Conservation (phyloP, 768 basidiomycete genomes). For the Termitomyces heimii region DNA sequence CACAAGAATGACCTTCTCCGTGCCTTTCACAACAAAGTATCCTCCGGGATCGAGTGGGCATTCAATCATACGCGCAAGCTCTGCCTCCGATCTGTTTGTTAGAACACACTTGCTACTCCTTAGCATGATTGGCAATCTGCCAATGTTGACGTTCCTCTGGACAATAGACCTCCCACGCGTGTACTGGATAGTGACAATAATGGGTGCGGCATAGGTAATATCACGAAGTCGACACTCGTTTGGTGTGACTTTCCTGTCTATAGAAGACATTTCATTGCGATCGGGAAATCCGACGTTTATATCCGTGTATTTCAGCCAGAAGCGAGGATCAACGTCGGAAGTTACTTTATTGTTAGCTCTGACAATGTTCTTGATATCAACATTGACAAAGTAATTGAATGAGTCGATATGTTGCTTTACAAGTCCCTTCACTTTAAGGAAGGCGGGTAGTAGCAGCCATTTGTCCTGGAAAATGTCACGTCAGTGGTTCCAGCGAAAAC, state of each 20-base stretch:
- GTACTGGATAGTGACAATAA: slow-evolving; percentile 92
- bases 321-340: slow-evolving; percentile 93
- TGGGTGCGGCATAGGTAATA: slow-evolving; percentile 89
- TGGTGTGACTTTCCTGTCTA: slow-evolving; percentile 84
- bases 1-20: slow-evolving; percentile 98
- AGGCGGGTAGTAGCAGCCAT: slow-evolving; percentile 96
- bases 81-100: slow-evolving; percentile 65
- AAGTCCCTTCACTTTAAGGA: slow-evolving; percentile 94
- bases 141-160: slow-evolving; percentile 82
- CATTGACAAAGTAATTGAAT: slow-evolving; percentile 98
- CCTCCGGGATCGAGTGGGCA: slow-evolving; percentile 99
- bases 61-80: slow-evolving; percentile 92
- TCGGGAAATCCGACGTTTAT: slow-evolving; percentile 91
- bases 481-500: neutral
- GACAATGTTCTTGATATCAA: slow-evolving; percentile 95
- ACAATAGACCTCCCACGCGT: slow-evolving; percentile 89
- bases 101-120: slow-evolving; percentile 93
- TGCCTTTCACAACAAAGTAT: slow-evolving; percentile 98
- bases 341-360: slow-evolving; percentile 91
- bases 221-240: slow-evolving; percentile 97
- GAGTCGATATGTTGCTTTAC: slow-evolving; percentile 99
- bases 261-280: slow-evolving; percentile 74
- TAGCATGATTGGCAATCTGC: slow-evolving; percentile 93
- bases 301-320: slow-evolving; percentile 95
- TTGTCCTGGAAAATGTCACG: slow-evolving; percentile 64